These are phyloP conservation scores for Babjeviella inositovora DNA, from an alignment of 805 yeast species.

Conservation along the genomic window DNA sequence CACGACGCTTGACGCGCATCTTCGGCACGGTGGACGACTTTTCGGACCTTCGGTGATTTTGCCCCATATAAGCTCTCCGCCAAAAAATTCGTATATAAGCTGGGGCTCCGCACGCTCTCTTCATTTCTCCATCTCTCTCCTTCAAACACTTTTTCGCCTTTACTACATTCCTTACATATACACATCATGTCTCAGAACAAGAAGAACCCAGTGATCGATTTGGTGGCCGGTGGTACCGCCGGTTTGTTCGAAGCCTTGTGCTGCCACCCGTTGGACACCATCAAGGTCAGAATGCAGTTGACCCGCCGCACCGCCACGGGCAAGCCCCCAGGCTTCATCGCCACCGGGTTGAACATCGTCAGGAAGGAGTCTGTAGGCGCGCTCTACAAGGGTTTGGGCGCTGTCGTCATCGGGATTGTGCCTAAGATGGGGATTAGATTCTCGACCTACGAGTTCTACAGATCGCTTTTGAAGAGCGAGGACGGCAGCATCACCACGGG, in stretches of 20 bases:
- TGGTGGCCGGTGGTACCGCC: constrained; percentile 92
- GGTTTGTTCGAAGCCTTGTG: constrained; percentile 95
- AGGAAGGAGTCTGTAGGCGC: constrained; percentile 73
- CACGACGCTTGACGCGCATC: too few relatives aligned
- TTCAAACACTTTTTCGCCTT: too few relatives aligned
- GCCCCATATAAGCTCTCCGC: too few relatives aligned
- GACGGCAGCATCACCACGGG: constrained; percentile 58
- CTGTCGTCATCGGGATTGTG: constrained; percentile 92
- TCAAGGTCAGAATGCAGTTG: constrained; percentile 94
- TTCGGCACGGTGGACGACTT: too few relatives aligned
- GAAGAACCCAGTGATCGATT: constrained; percentile 38
- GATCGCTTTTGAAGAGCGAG: constrained; percentile 41
- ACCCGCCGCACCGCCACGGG: constrained; percentile 48
- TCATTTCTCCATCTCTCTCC: too few relatives aligned
- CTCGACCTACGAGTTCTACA: constrained; percentile 83
- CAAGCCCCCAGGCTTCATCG: constrained; percentile 75
- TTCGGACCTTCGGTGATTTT: too few relatives aligned
- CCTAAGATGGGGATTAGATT: constrained; percentile 98
- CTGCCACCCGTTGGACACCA: constrained; percentile 97
- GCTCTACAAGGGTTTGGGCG: constrained; percentile 89
- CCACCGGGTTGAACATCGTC: constrained; percentile 68
- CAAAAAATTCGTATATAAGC: too few relatives aligned
- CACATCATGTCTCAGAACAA: too few relatives aligned
- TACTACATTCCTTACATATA: too few relatives aligned
- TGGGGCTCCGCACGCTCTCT: too few relatives aligned